Percentiles rank a stretch among this genome's conserved stretches.
Conservation (phyloP, 805 yeast genomes). For the Candida tibetensis region DNA sequence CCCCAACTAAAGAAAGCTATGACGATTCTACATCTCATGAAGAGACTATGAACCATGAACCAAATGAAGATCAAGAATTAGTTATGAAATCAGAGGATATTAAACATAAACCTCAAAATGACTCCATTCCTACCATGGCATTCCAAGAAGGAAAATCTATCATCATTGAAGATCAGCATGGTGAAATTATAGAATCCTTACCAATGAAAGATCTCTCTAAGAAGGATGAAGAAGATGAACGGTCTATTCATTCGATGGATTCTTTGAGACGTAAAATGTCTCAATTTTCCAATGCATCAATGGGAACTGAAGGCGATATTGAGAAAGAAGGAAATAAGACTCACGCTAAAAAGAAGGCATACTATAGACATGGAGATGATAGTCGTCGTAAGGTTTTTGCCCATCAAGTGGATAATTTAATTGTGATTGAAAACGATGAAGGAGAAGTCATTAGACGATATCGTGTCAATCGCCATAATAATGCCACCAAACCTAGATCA, state of each 20-base stretch:
- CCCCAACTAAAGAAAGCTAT: slow-evolving; percentile 8
- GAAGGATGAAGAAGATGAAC: slow-evolving; percentile 8
- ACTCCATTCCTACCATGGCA: slow-evolving; percentile 31
- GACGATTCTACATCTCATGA: slow-evolving; percentile 3
- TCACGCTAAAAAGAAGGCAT: slow-evolving; percentile 19
- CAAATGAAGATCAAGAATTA: not conserved
- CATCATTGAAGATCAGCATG: slow-evolving; percentile 78
- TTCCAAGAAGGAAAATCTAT: slow-evolving; percentile 66
- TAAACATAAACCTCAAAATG: slow-evolving; percentile 2
- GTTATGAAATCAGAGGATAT: not conserved
- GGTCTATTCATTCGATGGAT: slow-evolving; percentile 36
- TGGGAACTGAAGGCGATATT: slow-evolving; percentile 6
- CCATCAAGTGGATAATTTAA: slow-evolving; percentile 71
- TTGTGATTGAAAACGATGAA: slow-evolving; percentile 84
- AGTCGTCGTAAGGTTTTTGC: slow-evolving; percentile 54
- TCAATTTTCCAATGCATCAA: slow-evolving; percentile 30
- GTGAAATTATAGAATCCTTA: slow-evolving; percentile 66
- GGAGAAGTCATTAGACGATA: slow-evolving; percentile 90
- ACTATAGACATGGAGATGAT: slow-evolving; percentile 30
- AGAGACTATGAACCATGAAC: not conserved
- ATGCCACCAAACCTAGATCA: slow-evolving; percentile 23
- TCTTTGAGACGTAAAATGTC: slow-evolving; percentile 39
- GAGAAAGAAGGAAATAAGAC: not conserved
- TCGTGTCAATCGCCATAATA: slow-evolving; percentile 55
- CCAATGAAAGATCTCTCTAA: not conserved